Conservation (phyloP, 257 asterid species). For the Gentiana straminea region DNA sequence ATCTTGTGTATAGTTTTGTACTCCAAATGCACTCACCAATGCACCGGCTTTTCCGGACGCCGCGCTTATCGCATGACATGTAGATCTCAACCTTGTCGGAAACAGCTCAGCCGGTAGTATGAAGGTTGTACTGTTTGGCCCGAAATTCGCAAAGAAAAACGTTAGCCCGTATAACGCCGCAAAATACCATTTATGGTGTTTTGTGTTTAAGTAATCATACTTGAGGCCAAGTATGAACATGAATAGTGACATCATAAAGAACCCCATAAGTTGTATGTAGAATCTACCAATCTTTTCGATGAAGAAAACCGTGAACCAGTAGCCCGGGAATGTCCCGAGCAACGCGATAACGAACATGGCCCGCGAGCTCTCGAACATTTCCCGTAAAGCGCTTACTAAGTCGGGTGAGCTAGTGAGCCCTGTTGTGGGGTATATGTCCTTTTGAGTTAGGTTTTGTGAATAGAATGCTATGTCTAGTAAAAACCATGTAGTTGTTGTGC, state of each 20-base stretch:
- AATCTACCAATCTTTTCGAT: conserved; percentile 21
- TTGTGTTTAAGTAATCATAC: conserved; percentile 10
- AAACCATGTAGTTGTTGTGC: conserved; percentile 21
- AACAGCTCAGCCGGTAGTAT: conserved; percentile 27
- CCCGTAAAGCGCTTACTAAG: conserved; percentile 9
- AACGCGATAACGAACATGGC: conserved; percentile 24
- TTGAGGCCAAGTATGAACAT: conserved; percentile 17
- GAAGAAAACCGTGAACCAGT: conserved; percentile 21
- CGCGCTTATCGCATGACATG: conserved; percentile 23
- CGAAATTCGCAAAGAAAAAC: conserved; percentile 24
- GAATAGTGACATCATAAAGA: conserved; percentile 24
- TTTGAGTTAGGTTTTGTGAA: conserved; percentile 23
- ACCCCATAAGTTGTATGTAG: conserved; percentile 21
- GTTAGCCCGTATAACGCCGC: conserved; percentile 20
- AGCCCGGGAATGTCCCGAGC: conserved; percentile 24
- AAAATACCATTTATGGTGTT: conserved; percentile 10
- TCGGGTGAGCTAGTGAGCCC: conserved; percentile 9
- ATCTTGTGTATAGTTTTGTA: conserved; percentile 19
- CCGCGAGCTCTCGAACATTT: conserved; percentile 21
- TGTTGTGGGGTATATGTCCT: conserved; percentile 20
- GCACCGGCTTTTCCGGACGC: conserved; percentile 25
- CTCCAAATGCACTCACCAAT: conserved; percentile 20
- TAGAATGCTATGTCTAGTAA: conserved; percentile 22
- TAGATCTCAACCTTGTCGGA: conserved; percentile 22
- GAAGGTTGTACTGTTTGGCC: conserved; percentile 22